phyloP scores from a whole-genome alignment of 768 basidiomycete species.

The Rhizopogon rudus region DNA sequence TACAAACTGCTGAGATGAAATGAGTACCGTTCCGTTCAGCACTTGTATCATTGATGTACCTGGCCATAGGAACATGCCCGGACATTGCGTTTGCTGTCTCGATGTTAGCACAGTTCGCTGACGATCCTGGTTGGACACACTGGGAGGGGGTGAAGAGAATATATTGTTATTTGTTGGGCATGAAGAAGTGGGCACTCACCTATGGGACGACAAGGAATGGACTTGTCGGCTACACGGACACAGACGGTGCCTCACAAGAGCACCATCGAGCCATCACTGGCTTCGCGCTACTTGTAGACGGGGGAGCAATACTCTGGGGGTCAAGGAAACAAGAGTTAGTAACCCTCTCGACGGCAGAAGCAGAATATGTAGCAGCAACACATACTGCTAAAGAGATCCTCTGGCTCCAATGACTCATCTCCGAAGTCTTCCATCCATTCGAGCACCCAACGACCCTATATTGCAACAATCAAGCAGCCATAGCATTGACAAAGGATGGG shows the following conservation, averaged over 20 bases:
- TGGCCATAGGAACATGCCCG: conserved; percentile 20
- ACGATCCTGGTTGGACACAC: conserved; percentile 7
- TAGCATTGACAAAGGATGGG: conserved; percentile 29
- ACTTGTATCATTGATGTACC: conserved; percentile 28
- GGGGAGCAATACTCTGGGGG: background rate
- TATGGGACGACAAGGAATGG: background rate
- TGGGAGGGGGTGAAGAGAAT: conserved; percentile 18
- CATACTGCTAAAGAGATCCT: background rate
- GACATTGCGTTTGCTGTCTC: conserved; percentile 25
- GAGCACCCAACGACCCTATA: conserved; percentile 9
- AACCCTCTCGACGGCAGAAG: background rate
- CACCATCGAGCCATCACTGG: background rate
- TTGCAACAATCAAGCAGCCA: conserved; percentile 34
- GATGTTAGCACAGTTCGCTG: conserved; percentile 15
- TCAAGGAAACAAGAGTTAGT: background rate
- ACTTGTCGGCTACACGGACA: background rate
- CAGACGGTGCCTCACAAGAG: background rate
- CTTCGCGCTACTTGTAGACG: background rate
- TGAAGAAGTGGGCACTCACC: background rate
- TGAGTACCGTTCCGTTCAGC: conserved; percentile 13
- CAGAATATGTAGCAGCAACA: background rate
- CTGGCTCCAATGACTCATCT: background rate
- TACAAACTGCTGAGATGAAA: background rate
- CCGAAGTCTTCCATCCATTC: background rate
- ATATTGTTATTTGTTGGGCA: conserved; percentile 6